These are phyloP conservation scores for Fusarium avenaceum DNA, from an alignment of 2,329 filamentous ascomycete species.

Conservation along the genomic window DNA sequence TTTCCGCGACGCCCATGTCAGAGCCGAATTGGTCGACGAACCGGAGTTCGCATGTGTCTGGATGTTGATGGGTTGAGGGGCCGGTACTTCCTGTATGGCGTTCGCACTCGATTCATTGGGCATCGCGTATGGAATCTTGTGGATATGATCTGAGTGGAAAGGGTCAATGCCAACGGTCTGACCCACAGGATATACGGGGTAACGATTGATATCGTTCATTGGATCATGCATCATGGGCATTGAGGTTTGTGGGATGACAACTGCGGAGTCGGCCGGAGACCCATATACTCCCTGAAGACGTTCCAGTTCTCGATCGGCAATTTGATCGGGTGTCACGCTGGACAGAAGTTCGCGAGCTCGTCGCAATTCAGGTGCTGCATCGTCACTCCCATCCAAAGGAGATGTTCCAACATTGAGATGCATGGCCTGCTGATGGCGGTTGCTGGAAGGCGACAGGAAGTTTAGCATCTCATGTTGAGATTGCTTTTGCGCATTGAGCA, in stretches of 20 bases:
- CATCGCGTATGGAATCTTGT: conserved; percentile 89
- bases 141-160: conserved; percentile 92
- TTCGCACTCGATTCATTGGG: conserved; percentile 67
- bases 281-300: conserved; percentile 68
- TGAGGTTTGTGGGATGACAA: conserved; percentile 57
- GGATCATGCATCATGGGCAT: conserved; percentile 67
- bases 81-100: conserved; percentile 56
- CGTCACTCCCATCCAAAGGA: conserved; percentile 60
- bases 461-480: conserved; percentile 70
- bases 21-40: conserved; percentile 55
- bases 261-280: conserved; percentile 67
- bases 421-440: conserved; percentile 54
- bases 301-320: conserved; percentile 68
- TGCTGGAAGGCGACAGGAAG: conserved; percentile 63
- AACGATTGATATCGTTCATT: conserved; percentile 67
- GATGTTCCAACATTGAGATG: conserved; percentile 55
- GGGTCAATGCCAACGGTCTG: conserved; percentile 93
- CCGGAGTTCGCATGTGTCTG: conserved; percentile 41
- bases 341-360: conserved; percentile 69
- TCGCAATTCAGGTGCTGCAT: conserved; percentile 66
- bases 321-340: conserved; percentile 64
- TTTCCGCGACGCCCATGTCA: conserved; percentile 70
- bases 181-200: conserved; percentile 90
- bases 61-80: conserved; percentile 54
- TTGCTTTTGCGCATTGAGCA: conserved; percentile 70